phyloP scores from a whole-genome alignment of 371 early-diverging fungal genomes.

The Mucor mucedo region DNA sequence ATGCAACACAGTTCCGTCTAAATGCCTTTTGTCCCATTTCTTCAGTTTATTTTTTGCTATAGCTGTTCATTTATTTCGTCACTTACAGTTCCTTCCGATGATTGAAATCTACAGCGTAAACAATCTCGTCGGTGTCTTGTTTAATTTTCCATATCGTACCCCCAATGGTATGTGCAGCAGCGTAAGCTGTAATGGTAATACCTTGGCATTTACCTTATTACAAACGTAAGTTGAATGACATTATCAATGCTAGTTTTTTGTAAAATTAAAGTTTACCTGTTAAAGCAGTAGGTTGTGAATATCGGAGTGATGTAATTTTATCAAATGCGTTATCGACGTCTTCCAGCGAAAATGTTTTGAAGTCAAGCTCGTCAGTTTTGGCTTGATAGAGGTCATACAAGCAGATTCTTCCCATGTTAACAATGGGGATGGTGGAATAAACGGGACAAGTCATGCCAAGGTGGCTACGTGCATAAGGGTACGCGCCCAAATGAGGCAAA shows the following conservation, averaged over 20 bases:
- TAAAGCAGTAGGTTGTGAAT: slow-evolving; percentile 88
- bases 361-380: slow-evolving; percentile 72
- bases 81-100: slow-evolving; percentile 91
- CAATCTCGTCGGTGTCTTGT: slow-evolving; percentile 91
- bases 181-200: slow-evolving; percentile 90
- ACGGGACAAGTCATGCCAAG: slow-evolving; percentile 88
- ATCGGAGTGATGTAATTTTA: slow-evolving; percentile 82
- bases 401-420: slow-evolving; percentile 91
- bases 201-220: slow-evolving; percentile 77
- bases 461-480: slow-evolving; percentile 80
- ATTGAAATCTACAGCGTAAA: slow-evolving; percentile 97
- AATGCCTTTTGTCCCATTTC: slow-evolving; percentile 61
- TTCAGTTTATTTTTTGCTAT: neutral
- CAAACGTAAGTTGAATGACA: neutral
- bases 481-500: slow-evolving; percentile 88
- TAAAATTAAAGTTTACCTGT: slow-evolving; percentile 28
- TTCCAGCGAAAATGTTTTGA: slow-evolving; percentile 70
- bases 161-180: slow-evolving; percentile 97
- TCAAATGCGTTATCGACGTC: slow-evolving; percentile 89
- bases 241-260: neutral
- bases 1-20: slow-evolving; percentile 81
- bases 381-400: slow-evolving; percentile 81
- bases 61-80: no score
- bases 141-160: slow-evolving; percentile 98
- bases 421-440: slow-evolving; percentile 94